Conservation (phyloP, 1,284 basidiomycete species). For the Singerocomus rubriflavus region DNA sequence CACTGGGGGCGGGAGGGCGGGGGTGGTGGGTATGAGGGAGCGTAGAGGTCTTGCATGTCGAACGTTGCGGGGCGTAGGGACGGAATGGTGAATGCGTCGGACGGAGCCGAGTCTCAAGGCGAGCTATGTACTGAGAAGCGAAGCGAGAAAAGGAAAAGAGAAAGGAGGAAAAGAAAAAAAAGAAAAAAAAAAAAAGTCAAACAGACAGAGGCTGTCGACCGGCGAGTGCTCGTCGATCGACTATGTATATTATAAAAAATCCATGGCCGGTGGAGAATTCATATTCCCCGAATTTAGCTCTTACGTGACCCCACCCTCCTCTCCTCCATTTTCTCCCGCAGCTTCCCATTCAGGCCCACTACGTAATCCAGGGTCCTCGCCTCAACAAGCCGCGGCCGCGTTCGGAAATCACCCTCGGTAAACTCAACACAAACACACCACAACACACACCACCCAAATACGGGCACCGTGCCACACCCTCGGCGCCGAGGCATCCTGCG, state of each 20-base stretch:
- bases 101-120: slow-evolving; percentile 24
- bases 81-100: slow-evolving; percentile 35
- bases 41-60: slow-evolving; percentile 60
- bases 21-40: slow-evolving; percentile 48
- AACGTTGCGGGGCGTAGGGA: slow-evolving; percentile 35
- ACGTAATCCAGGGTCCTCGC: slow-evolving; percentile 36
- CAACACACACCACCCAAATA: slow-evolving; percentile 23
- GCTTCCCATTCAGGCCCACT: slow-evolving; percentile 26
- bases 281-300: slow-evolving; percentile 36
- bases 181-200: slow-evolving; percentile 23
- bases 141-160: neutral
- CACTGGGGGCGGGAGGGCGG: slow-evolving; percentile 35
- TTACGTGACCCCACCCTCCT: slow-evolving; percentile 32
- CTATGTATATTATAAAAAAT: slow-evolving; percentile 37
- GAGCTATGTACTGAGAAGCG: slow-evolving; percentile 33
- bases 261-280: slow-evolving; percentile 40
- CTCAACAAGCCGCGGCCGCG: slow-evolving; percentile 34
- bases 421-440: slow-evolving; percentile 31
- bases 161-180: neutral
- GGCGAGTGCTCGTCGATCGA: slow-evolving; percentile 33
- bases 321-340: slow-evolving; percentile 35
- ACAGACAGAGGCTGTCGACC: slow-evolving; percentile 29
- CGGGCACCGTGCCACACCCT: slow-evolving; percentile 32
- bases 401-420: slow-evolving; percentile 41
- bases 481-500: slow-evolving; percentile 36